These are phyloP conservation scores for Puya raimondii DNA, from an alignment of 176 grass and related monocot genomes.

Conservation along the genomic window DNA sequence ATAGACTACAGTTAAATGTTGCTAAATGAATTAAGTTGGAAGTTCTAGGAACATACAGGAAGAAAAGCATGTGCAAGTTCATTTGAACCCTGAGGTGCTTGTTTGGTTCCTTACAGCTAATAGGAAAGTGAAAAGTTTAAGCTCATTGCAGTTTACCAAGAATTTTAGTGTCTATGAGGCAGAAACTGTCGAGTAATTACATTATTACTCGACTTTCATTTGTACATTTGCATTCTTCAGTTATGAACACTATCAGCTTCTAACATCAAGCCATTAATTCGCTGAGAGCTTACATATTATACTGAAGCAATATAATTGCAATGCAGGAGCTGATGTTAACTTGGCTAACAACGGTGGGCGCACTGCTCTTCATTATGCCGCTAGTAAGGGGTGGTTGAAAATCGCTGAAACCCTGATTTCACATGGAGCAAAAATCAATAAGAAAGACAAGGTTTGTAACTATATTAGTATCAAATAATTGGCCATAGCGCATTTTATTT, in stretches of 20 bases:
- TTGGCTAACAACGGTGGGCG: conserved; percentile 76
- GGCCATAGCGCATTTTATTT: neutral
- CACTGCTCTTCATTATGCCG: conserved; percentile 94
- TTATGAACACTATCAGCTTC: neutral
- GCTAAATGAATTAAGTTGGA: neutral
- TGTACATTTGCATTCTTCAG: neutral
- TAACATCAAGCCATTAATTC: neutral
- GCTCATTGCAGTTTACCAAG: neutral
- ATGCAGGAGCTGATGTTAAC: conserved; percentile 68
- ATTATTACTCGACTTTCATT: neutral
- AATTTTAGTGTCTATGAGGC: neutral
- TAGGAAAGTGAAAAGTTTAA: neutral
- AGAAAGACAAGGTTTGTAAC: conserved; percentile 76
- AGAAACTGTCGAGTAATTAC: neutral
- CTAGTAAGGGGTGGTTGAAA: conserved; percentile 67
- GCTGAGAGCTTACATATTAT: neutral
- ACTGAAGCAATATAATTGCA: neutral
- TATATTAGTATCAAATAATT: conserved; percentile 5
- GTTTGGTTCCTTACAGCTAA: neutral
- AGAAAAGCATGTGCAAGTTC: neutral
- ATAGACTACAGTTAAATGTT: neutral
- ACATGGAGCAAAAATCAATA: conserved; percentile 70
- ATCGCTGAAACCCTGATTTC: conserved; percentile 65
- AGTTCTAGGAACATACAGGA: neutral
- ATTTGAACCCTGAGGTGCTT: neutral